A percentile compares a stretch with the other conserved stretches of the same genome.
Evolutionary conservation across 352 stramenopile genomes (phyloP).

Genomic region (Phytophthora ramorum): DNA sequence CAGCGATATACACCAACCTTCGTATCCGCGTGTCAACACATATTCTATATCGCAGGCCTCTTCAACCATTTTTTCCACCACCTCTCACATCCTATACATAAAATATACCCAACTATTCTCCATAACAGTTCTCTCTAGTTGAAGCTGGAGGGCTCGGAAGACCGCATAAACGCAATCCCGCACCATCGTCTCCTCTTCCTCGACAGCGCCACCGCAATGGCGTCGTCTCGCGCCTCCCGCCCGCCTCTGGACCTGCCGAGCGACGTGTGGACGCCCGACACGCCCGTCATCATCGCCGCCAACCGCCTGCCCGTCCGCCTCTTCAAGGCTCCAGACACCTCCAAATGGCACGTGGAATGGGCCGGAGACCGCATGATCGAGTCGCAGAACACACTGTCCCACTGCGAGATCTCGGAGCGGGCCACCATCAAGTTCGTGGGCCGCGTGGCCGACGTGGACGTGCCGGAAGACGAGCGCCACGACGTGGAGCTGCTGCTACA

Average conservation of each 20-base stretch:
- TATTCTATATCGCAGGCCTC: too few relatives aligned
- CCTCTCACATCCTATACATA: too few relatives aligned
- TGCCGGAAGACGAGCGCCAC: constrained; percentile 57
- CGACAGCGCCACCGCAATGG: too few relatives aligned
- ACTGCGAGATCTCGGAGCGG: constrained; percentile 70
- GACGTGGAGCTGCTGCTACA: constrained; percentile 56
- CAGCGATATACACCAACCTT: too few relatives aligned
- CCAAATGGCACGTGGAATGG: constrained; percentile 70
- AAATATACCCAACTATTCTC: too few relatives aligned
- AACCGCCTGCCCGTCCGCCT: constrained; percentile 71
- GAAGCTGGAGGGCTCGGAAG: background rate
- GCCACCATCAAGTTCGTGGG: constrained; percentile 81
- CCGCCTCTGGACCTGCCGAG: background rate
- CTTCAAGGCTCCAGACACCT: constrained; percentile 16
- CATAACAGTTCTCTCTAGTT: background rate
- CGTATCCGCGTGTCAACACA: too few relatives aligned
- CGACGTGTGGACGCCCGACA: constrained; percentile 59
- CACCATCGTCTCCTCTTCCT: too few relatives aligned
- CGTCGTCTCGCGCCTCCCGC: too few relatives aligned
- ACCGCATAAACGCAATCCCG: background rate
- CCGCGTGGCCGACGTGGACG: constrained; percentile 57
- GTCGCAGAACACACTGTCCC: constrained; percentile 76
- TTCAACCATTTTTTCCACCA: too few relatives aligned
- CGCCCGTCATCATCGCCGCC: constrained; percentile 75
- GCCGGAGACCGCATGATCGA: constrained; percentile 79